phyloP scores from a whole-genome alignment of 2,329 filamentous ascomycete genomes.

The Corynespora cassiicola region DNA sequence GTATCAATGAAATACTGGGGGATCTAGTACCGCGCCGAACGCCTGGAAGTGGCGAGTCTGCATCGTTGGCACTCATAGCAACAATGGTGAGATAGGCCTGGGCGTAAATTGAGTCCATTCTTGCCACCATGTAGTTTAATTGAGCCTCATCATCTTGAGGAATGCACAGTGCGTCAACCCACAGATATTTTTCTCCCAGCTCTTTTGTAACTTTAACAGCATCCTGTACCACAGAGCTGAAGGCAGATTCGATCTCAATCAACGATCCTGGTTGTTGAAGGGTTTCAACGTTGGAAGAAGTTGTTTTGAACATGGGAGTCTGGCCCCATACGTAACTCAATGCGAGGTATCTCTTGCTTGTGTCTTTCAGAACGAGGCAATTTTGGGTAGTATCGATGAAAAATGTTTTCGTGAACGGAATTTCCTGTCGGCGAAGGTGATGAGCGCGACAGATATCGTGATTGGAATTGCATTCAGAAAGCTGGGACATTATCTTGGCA shows the following conservation, averaged over 20 bases:
- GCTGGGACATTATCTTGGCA: too few species aligned
- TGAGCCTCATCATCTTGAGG: slow-evolving; percentile 4
- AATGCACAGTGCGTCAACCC: slow-evolving; percentile 8
- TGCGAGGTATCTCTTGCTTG: slow-evolving; percentile 1
- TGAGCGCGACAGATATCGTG: too few species aligned
- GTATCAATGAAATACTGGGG: neutral
- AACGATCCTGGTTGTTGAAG: neutral
- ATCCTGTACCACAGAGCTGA: neutral
- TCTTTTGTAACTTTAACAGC: neutral
- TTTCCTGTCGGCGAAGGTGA: too few species aligned
- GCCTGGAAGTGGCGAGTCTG: neutral
- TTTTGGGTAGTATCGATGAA: too few species aligned
- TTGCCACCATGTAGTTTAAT: neutral
- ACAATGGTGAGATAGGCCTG: slow-evolving; percentile 5
- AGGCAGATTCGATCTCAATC: neutral
- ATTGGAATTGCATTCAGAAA: too few species aligned
- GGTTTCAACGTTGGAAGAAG: neutral
- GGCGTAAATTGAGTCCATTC: slow-evolving; percentile 5
- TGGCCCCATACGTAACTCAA: slow-evolving; percentile 5
- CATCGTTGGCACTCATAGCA: neutral
- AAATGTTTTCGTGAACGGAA: too few species aligned
- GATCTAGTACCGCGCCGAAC: neutral
- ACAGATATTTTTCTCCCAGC: slow-evolving; percentile 2
- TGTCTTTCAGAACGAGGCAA: too few species aligned
- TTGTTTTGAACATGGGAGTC: slow-evolving; percentile 1